Conservation (phyloP, 768 basidiomycete genomes). For the Lactarius quietus region DNA sequence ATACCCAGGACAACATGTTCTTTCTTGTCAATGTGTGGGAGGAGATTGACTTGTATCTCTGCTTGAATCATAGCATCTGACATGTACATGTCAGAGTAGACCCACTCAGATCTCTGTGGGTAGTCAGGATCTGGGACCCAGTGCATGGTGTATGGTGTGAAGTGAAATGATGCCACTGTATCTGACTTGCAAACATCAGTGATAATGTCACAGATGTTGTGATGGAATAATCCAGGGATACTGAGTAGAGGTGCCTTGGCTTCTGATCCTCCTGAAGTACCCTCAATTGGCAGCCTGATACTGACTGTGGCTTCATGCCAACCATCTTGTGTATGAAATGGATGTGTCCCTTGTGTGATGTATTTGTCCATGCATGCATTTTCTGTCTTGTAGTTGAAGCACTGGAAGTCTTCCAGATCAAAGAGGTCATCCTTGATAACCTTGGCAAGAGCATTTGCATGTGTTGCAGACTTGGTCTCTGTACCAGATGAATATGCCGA, state of each 20-base stretch:
- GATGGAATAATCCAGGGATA: neutral
- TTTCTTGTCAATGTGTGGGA: neutral
- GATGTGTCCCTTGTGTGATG: neutral
- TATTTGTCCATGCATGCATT: neutral
- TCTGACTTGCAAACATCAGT: neutral
- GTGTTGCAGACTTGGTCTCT: neutral
- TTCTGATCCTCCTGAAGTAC: neutral
- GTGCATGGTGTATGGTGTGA: neutral
- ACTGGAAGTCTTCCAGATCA: neutral
- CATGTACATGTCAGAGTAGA: neutral
- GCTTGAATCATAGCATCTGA: neutral
- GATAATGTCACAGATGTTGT: neutral
- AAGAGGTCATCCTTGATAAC: no score
- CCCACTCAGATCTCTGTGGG: neutral
- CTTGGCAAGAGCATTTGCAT: neutral
- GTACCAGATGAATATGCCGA: neutral
- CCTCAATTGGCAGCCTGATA: neutral
- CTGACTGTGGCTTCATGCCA: neutral
- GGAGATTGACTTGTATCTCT: neutral
- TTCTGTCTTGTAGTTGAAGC: neutral
- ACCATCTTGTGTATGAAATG: neutral
- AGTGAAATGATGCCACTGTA: neutral
- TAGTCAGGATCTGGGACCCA: neutral
- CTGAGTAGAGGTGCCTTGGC: neutral
- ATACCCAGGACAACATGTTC: neutral